Conservation (phyloP, 108 stramenopile genomes). For the Hondaea fermentalgiana region DNA sequence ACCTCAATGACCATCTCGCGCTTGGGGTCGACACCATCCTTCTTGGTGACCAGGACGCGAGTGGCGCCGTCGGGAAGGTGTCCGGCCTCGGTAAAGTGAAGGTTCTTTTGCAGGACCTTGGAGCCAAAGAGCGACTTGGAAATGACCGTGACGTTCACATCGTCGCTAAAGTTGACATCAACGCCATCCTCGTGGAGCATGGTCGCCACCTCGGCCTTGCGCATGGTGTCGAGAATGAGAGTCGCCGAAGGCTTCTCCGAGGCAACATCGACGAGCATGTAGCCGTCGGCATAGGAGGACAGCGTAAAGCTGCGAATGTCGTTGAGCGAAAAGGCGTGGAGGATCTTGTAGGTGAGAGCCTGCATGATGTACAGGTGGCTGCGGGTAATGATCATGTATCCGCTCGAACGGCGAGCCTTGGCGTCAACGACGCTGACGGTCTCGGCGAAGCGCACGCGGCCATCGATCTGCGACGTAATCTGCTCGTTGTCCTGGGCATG, state of each 20-base stretch:
- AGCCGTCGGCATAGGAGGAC: background rate
- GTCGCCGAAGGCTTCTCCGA: background rate
- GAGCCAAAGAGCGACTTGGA: background rate
- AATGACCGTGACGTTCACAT: background rate
- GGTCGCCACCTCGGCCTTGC: constrained; percentile 6
- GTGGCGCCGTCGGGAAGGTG: background rate
- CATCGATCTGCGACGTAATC: background rate
- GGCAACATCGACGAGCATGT: background rate
- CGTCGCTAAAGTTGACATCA: background rate
- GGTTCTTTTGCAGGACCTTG: background rate
- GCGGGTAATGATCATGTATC: background rate
- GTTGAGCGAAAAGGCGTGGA: background rate
- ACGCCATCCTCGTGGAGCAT: background rate
- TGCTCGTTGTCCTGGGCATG: background rate
- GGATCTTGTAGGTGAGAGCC: background rate
- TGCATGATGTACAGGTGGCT: background rate
- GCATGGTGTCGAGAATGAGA: background rate
- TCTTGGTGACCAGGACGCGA: background rate
- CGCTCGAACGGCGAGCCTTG: background rate
- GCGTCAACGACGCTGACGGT: background rate
- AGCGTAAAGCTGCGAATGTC: background rate
- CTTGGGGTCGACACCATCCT: background rate
- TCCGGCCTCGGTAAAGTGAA: background rate
- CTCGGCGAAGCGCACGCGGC: background rate
- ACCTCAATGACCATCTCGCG: background rate